Evolutionary conservation across 768 basidiomycete species (phyloP), one percentile per base, ranked within the genome.

Genomic region (Hygrophorus russula): DNA sequence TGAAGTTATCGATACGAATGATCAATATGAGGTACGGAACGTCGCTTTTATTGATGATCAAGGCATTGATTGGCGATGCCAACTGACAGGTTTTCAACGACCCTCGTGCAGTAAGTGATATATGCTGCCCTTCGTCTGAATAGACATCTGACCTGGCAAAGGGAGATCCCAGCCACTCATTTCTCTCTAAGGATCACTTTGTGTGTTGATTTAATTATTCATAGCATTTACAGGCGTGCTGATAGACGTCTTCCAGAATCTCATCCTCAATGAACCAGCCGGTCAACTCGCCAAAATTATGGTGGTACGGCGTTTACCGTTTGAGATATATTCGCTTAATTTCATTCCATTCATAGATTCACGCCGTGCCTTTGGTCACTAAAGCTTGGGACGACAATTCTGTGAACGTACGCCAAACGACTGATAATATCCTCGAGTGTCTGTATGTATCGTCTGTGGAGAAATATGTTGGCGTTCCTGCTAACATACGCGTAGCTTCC

Each of bases 111-210:
- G 82, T 84, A 51, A 56, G 70, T 69, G 51, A 46, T 5, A 57
- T 3, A 19, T n/a, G 56, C 13, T 37, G 33, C 19, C 19, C 19
- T 13, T 36, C 4, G 29, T 33, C n/a, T 37, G 38, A 39, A 27
- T 39, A 54, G n/a, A 49, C 17, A 37, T 36, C 2, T 33, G 18
- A 13, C 29, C 24, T 28, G 24, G 19, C n/a, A 29, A 1, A 86
- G 78, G 83, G 80, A 28, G 88, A 92, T 56, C 88, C 88, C 2
- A 92, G 87, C 2, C 87, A 90, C 57, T 89, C 85, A 2, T 86
- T 87, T 68, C 60, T 91, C 59, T 87, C 83, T 57, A 90, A 90
- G 63, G 87, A 91, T 56, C 86, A 91, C 53, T 89, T 89, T 51
- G 84, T 84, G 50, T 53, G 80, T 69, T n/a, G 29, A 20, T 29